Base-by-base conservation (phyloP, 805 yeast species). In the Wickerhamomyces canadensis region DNA sequence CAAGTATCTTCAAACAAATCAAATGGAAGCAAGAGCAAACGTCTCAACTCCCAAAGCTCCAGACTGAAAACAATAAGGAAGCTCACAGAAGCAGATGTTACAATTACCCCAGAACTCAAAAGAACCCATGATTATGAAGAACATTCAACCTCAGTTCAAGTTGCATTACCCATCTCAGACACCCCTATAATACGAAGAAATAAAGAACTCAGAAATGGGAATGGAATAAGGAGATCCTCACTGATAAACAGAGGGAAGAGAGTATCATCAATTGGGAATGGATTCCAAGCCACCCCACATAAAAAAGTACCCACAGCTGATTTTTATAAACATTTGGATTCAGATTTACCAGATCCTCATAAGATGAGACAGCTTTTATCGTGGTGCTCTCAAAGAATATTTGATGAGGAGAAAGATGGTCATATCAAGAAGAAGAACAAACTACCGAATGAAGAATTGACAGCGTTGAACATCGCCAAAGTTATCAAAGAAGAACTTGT, bases 221-320 rank as follows among this genome's bases (percentile, higher is more conserved):
- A 38, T 36, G 42, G n/a, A 40, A 59, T 58, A 31, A 62, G 83
- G 46, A 54, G 82, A 36, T 52, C 75, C 2, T 76, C 83, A 1
- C 58, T 78, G 45, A 54, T 69, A 27, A 70, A 72, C 36, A 62
- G 93, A 24, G 93, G 93, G 7, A 80, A 80, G 49, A 59, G 93
- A 21, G 74, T 79, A 3, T 82, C 84, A 51, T 79, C 88, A 0
- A 72, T 83, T 6, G 88, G 89, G 2, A 81, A 80, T 50, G 91
- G 89, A 3, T 76, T 76, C 47, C 67, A 65, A 3, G 84, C 80
- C 0, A 71, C 70, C 22, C 89, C 89, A 2, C 89, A 83, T 53
- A 64, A 68, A 1, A 78, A 76, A 32, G 74, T 84, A 1, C 68
- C 76, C 0, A 62, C 67, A 1, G 48, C 60, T 9, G 78, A 77